Percentiles rank a stretch among this genome's conserved stretches.
Conservation (phyloP, 768 basidiomycete species). For the Boletus rex-veris region DNA sequence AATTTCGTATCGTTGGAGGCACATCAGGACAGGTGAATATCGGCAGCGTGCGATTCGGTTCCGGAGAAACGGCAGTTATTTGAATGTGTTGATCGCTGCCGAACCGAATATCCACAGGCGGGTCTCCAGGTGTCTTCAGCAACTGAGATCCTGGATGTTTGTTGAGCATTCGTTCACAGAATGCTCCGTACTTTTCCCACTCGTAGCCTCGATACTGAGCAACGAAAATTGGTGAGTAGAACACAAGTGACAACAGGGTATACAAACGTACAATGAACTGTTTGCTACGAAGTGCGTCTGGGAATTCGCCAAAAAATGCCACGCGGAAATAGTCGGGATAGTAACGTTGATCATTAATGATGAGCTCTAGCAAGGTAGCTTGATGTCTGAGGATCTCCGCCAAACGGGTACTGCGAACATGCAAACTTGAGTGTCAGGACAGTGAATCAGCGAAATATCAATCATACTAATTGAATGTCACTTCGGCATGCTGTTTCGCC, state of each 20-base stretch:
- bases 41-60: conserved; percentile 71
- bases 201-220: conserved; percentile 86
- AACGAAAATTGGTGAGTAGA: not conserved
- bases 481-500: conserved; percentile 79
- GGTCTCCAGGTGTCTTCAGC: conserved; percentile 68
- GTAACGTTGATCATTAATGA: conserved; percentile 76
- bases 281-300: conserved; percentile 78
- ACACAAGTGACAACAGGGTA: not conserved
- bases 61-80: conserved; percentile 80
- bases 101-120: conserved; percentile 75
- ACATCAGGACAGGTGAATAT: conserved; percentile 88
- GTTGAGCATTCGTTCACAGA: conserved; percentile 87
- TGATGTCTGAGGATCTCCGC: conserved; percentile 85
- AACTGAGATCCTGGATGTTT: conserved; percentile 86
- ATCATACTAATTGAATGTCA: conserved; percentile 87
- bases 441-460: not conserved
- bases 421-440: conserved; percentile 6
- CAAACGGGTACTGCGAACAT: conserved; percentile 58
- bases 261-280: conserved; percentile 74
- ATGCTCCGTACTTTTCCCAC: conserved; percentile 89
- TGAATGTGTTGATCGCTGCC: conserved; percentile 85
- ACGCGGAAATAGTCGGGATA: conserved; percentile 94
- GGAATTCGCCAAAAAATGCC: conserved; percentile 91
- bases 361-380: conserved; percentile 83
- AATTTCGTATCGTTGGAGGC: conserved; percentile 70